A percentile compares a stretch with the other conserved stretches of the same genome.
Evolutionary conservation across 2,329 filamentous ascomycete genomes (phyloP).

Genomic region (Cladorrhinum sp.): DNA sequence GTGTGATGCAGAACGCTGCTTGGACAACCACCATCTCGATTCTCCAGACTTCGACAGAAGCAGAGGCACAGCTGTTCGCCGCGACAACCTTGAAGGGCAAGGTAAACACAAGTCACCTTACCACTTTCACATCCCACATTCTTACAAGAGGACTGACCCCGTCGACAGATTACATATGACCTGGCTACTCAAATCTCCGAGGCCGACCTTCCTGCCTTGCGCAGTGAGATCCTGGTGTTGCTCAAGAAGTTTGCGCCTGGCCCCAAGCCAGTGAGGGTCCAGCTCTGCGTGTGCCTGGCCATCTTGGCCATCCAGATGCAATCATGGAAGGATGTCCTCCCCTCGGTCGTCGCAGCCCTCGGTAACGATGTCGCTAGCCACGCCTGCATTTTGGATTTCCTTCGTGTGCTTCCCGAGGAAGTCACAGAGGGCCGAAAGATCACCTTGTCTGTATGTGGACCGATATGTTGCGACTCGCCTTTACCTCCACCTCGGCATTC

Average conservation of each 20-base stretch:
- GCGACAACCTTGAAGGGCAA: conserved; percentile 98
- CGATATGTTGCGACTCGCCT: conserved; percentile 49
- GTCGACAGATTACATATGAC: conserved; percentile 85
- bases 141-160: conserved; percentile 12
- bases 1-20: conserved; percentile 67
- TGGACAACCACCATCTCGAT: conserved; percentile 88
- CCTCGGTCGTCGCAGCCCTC: conserved; percentile 74
- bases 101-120: conserved; percentile 49
- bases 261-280: conserved; percentile 80
- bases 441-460: conserved; percentile 94
- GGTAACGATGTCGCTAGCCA: conserved; percentile 74
- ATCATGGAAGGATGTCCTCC: conserved; percentile 89
- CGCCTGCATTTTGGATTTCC: conserved; percentile 88
- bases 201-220: conserved; percentile 69
- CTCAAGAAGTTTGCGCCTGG: conserved; percentile 79
- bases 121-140: conserved; percentile 2
- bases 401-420: conserved; percentile 96
- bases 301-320: conserved; percentile 96
- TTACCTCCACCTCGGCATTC: conserved; percentile 33
- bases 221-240: conserved; percentile 78
- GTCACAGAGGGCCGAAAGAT: conserved; percentile 99
- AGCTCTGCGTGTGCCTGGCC: conserved; percentile 91
- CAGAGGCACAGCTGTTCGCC: conserved; percentile 89
- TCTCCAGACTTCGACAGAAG: conserved; percentile 74
- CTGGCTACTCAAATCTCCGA: conserved; percentile 78